Conservation (phyloP, 2,329 filamentous ascomycete species). For the Colletotrichum graminicola region DNA sequence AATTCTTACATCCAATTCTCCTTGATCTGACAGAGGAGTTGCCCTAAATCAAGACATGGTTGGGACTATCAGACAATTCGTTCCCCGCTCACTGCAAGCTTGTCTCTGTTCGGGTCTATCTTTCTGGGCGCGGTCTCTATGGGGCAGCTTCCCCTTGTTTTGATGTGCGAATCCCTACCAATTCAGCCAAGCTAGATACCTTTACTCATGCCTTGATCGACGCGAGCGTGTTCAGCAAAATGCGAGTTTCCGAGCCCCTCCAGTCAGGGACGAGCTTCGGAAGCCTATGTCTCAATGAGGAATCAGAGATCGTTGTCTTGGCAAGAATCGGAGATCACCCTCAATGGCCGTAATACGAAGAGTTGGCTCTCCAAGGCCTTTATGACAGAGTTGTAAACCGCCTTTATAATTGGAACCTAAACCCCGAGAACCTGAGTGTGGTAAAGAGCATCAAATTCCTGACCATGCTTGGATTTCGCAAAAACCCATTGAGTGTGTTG, state of each 20-base stretch:
- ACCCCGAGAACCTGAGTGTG: too few species aligned
- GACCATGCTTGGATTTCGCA: conserved; percentile 40
- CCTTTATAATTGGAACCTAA: conserved; percentile 3
- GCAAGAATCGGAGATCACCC: not conserved
- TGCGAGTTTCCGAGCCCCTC: not conserved
- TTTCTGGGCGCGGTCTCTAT: not conserved
- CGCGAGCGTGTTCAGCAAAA: conserved; percentile 9
- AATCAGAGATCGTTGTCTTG: not conserved
- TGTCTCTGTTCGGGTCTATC: conserved; percentile 5
- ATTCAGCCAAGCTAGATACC: not conserved
- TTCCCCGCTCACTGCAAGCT: not conserved
- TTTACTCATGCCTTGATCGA: conserved; percentile 21
- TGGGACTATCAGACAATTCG: conserved; percentile 11
- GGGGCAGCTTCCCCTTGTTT: conserved; percentile 10
- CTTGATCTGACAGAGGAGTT: not conserved
- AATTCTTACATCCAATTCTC: not conserved
- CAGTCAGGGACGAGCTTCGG: not conserved
- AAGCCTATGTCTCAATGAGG: conserved; percentile 21
- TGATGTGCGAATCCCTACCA: not conserved
- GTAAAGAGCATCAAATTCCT: not conserved
- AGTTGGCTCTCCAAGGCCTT: not conserved
- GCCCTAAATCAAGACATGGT: conserved; percentile 16
- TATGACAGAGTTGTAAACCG: not conserved
- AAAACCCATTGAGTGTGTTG: conserved; percentile 35
- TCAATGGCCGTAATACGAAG: not conserved